A percentile compares a stretch with the other conserved stretches of the same genome.
Conservation (phyloP, 2,329 filamentous ascomycete genomes). For the Colletotrichum godetiae region DNA sequence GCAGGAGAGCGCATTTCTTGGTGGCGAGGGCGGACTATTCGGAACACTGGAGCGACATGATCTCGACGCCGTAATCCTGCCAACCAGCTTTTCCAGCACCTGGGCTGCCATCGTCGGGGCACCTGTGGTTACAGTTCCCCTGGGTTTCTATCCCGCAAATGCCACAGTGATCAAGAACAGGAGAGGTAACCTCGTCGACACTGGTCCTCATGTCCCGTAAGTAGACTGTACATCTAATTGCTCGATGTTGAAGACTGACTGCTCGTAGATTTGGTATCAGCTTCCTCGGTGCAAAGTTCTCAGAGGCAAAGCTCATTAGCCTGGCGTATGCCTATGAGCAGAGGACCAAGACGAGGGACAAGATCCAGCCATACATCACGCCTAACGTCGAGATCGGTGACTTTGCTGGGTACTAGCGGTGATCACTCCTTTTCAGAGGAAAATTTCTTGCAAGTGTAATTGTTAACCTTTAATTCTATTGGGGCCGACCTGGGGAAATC, state of each 20-base stretch:
- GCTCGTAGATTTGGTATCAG: constrained; percentile 64
- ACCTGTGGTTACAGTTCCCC: constrained; percentile 71
- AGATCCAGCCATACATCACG: constrained; percentile 42
- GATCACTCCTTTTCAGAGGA: background rate
- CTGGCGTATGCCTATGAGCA: constrained; percentile 78
- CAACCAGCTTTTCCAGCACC: constrained; percentile 51
- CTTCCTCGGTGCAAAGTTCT: constrained; percentile 70
- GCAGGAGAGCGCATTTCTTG: constrained; percentile 63
- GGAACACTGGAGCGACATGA: constrained; percentile 66
- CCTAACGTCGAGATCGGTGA: constrained; percentile 47
- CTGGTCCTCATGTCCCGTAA: constrained; percentile 36
- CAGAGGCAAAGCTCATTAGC: constrained; percentile 69
- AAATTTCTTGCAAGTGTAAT: background rate
- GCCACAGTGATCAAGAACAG: constrained; percentile 30
- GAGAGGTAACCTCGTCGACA: constrained; percentile 33
- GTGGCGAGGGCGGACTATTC: constrained; percentile 68
- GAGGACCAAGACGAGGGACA: constrained; percentile 50
- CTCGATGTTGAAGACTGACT: background rate
- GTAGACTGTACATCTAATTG: background rate
- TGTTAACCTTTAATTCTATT: background rate
- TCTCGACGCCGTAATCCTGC: constrained; percentile 70
- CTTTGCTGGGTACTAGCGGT: constrained; percentile 26
- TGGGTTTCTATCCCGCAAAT: constrained; percentile 56
- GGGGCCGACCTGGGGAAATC: background rate
- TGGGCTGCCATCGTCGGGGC: constrained; percentile 39